Evolutionary conservation across 2,329 filamentous ascomycete genomes (phyloP).

Genomic region (Diaporthe sp.): DNA sequence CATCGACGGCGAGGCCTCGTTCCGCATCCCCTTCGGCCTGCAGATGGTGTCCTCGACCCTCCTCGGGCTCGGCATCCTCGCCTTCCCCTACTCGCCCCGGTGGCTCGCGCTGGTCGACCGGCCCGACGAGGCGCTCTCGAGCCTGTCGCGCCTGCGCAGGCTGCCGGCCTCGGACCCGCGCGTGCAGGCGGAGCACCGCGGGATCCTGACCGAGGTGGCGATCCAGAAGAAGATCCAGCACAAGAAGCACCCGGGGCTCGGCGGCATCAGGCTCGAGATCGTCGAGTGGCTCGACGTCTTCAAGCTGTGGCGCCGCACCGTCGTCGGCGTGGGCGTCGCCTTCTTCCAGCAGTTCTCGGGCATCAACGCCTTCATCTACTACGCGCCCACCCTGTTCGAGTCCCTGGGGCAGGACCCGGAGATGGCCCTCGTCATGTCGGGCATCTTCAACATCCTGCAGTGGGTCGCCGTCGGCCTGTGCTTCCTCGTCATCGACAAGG

Average conservation of each 20-base stretch:
- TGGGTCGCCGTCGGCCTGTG: slow-evolving; percentile 64
- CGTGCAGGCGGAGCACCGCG: slow-evolving; percentile 42
- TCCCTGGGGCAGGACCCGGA: slow-evolving; percentile 29
- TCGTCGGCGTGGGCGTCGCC: slow-evolving; percentile 64
- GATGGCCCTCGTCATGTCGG: slow-evolving; percentile 36
- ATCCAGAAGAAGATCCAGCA: slow-evolving; percentile 45
- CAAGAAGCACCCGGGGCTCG: slow-evolving; percentile 27
- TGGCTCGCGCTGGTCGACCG: slow-evolving; percentile 39
- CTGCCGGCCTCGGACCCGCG: slow-evolving; percentile 32
- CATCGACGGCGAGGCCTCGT: slow-evolving; percentile 53
- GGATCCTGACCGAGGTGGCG: slow-evolving; percentile 45
- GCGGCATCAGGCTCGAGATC: slow-evolving; percentile 45
- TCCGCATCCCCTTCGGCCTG: slow-evolving; percentile 59
- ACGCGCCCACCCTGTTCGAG: slow-evolving; percentile 62
- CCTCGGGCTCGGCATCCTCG: slow-evolving; percentile 55
- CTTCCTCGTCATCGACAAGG: slow-evolving; percentile 60
- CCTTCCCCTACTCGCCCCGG: slow-evolving; percentile 40
- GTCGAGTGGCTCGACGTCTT: slow-evolving; percentile 61
- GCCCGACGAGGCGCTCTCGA: slow-evolving; percentile 28
- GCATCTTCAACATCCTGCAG: slow-evolving; percentile 58
- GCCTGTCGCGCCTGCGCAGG: slow-evolving; percentile 27
- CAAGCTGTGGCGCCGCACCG: slow-evolving; percentile 60
- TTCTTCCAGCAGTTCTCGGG: slow-evolving; percentile 65
- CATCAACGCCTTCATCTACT: slow-evolving; percentile 67
- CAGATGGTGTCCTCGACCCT: slow-evolving; percentile 53